Evolutionary conservation across 305 asterid genomes (phyloP), one percentile per base, ranked within the genome.

Genomic region (Fraxinus greggii): DNA sequence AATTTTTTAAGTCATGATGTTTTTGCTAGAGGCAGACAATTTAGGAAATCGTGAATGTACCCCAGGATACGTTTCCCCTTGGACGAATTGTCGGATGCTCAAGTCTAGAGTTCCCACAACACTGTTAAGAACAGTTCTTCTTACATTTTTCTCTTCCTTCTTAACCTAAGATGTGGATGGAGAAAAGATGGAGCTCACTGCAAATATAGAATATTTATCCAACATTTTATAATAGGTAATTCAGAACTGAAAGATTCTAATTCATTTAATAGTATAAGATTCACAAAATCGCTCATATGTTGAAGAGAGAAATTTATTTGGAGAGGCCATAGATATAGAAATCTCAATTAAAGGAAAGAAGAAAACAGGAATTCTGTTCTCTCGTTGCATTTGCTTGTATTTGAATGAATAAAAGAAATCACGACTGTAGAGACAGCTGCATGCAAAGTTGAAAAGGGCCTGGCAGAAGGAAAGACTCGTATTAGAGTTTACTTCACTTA

Each of bases 31-130:
- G 17, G 84, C 48, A 80, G 42, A 78, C 75, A 78, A 79, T 80
- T 21, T 51, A 78, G 82, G 84, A 78, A 77, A 17, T 82, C 13
- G 33, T 80, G 80, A 78, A 61, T 75, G 80, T 93, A 95, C 98
- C 98, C 92, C 97, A 65, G 97, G 97, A 89, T 89, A 89, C 31
- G 88, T 84, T 90, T 93, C 98, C 72, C 98, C 94, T 82, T 87
- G 95, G 83, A 93, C 82, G 85, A 91, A 93, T 79, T 88, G 97
- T 73, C 93, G 90, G 80, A 95, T 81, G 82, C 94, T 90, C 31
- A 95, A 86, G 90, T 95, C 98, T 88, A 93, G 86, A 63, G 98
- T 95, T 69, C 98, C 98, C 83, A 95, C 97, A 29, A 92, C 88
- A 84, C 98, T 95, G 84, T 89, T 95, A 51, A 95, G 89, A 75